These are phyloP conservation scores for Chytriomyces sp. DNA, from an alignment of 192 early-diverging fungal species.

Conservation along the genomic window DNA sequence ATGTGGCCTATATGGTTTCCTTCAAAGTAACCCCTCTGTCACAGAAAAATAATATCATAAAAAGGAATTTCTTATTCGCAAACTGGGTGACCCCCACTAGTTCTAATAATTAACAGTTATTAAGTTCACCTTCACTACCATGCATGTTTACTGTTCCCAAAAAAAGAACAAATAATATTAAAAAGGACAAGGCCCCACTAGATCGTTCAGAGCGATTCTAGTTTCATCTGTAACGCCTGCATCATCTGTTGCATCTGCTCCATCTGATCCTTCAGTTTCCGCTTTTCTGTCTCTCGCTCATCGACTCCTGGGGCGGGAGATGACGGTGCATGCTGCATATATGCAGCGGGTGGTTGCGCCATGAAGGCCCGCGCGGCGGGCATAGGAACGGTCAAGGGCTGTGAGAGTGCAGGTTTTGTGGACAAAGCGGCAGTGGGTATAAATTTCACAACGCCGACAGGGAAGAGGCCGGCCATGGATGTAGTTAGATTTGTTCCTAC, in stretches of 20 bases:
- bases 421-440: constrained; percentile 9
- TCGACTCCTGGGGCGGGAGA: neutral
- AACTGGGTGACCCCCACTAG: no score
- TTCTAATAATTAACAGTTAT: no score
- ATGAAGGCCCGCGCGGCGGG: neutral
- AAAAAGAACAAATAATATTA: neutral
- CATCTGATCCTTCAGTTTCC: constrained; percentile 23
- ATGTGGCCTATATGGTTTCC: no score
- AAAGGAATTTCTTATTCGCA: neutral
- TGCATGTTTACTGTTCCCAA: no score
- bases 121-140: neutral
- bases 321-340: no score
- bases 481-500: constrained; percentile 29
- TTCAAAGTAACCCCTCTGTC: no score
- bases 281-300: constrained; percentile 14
- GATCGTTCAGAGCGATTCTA: constrained; percentile 8
- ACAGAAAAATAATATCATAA: neutral
- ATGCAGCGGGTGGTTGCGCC: neutral
- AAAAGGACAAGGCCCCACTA: neutral
- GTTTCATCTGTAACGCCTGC: neutral
- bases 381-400: neutral
- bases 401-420: neutral
- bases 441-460: constrained; percentile 17
- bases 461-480: constrained; percentile 22
- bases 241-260: constrained; percentile 27